Percentiles rank a stretch among this genome's conserved stretches.
phyloP scores from a whole-genome alignment of 148 eudicot genomes.

The Rhododendron griersonianum region DNA sequence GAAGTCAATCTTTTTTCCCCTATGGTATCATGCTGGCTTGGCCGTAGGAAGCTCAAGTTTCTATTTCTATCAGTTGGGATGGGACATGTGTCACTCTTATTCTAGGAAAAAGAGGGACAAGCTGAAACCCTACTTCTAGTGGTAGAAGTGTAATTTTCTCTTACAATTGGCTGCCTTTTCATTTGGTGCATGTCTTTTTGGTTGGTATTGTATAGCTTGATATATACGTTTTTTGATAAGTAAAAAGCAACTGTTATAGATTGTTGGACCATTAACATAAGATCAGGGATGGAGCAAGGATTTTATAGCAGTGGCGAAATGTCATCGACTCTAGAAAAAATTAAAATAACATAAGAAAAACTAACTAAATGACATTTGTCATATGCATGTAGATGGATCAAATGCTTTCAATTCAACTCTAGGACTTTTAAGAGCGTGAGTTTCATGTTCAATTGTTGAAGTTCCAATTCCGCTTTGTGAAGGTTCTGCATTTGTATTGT shows the following conservation, averaged over 20 bases:
- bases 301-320: no score
- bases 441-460: no score
- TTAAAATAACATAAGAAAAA: no score
- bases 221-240: neutral
- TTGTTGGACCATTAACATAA: neutral
- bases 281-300: no score
- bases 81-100: neutral
- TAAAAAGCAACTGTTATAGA: no score
- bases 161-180: neutral
- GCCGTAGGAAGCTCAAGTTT: neutral
- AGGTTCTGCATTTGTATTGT: no score
- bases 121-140: neutral
- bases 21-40: neutral
- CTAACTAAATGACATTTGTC: no score
- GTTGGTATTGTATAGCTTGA: neutral
- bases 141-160: neutral
- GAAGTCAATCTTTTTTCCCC: neutral
- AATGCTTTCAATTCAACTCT: no score
- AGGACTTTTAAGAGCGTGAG: no score
- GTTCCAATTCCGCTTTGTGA: no score
- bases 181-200: neutral
- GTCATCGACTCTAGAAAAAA: no score
- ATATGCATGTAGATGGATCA: no score
- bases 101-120: neutral
- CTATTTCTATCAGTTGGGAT: neutral